Base-by-base conservation (phyloP, 768 basidiomycete species). In the Auriculariales sp. region DNA sequence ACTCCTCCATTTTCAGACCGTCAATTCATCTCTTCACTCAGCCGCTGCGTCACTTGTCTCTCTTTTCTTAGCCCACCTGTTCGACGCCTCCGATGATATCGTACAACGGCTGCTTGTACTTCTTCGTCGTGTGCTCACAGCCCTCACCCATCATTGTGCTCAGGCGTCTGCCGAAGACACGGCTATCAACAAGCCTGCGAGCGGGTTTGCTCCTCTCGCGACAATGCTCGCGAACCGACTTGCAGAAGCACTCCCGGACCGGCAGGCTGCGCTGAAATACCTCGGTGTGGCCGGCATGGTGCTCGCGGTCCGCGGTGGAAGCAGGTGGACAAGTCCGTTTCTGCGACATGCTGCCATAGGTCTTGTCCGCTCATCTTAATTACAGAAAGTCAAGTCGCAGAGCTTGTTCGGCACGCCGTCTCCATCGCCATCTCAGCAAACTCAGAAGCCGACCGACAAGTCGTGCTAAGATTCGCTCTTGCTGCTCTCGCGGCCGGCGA, bases 61-160 rank as follows among this genome's bases (percentile, higher is more conserved):
- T 2, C 71, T 75, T 0, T 63, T 92, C 3, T 51, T 93, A 14
- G 64, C 68, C 10, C 72, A 70, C 53, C 72, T 86, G 56, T 65
- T 85, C 17, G 58, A 62, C 1, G 14, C 34, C 39, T 61, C 56
- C 56, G 60, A 67, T 36, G 58, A 61, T 28, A 64, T 70, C 3
- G 70, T 69, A 33, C 51, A 59, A 15, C 71, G 77, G 1, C 71
- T 44, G 19, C 10, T 70, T 51, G 77, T 70, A 0, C 70, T 87
- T 25, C 59, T 87, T 28, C 80, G 84, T 7, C 78, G 89, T 29
- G 66, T 82, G 1, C 65, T 90, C 2, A 93, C 89, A 0, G 81
- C 89, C 1, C 65, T 90, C 10, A 77, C 84, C 17, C 92, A 94
- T 58, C 89, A 94, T 57, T 81, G 82, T 61, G 82, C 81, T 25